Evolutionary conservation across 352 stramenopile genomes (phyloP).

Genomic region (Globisporangium emineosum): DNA sequence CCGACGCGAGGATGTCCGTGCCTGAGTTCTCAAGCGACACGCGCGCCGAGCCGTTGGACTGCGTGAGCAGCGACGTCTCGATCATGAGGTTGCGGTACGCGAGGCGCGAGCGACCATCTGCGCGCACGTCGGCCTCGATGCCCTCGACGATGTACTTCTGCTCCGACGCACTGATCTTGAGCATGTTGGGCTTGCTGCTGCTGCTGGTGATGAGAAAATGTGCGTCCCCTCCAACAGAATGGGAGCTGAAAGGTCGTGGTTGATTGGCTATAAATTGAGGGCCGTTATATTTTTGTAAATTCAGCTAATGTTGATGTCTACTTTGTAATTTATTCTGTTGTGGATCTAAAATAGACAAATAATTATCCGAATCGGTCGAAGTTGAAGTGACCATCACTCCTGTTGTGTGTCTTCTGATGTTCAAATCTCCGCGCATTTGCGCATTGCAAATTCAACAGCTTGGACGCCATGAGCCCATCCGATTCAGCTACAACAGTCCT

Average conservation of each 20-base stretch:
- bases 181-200: slow-evolving; percentile 31
- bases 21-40: slow-evolving; percentile 60
- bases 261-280: no score
- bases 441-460: not conserved
- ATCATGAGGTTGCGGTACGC: slow-evolving; percentile 59
- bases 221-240: no score
- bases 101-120: slow-evolving; percentile 60
- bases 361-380: no score
- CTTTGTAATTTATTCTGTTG: no score
- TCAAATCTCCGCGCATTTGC: not conserved
- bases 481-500: not conserved
- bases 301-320: no score
- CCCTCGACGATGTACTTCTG: slow-evolving; percentile 70
- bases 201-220: not conserved
- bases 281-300: no score
- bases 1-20: slow-evolving; percentile 73
- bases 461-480: not conserved
- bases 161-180: slow-evolving; percentile 76
- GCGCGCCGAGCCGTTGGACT: slow-evolving; percentile 77
- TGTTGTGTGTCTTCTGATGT: no score
- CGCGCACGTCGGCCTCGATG: slow-evolving; percentile 66
- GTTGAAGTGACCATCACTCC: not conserved
- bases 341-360: no score
- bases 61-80: slow-evolving; percentile 66
- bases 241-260: no score